Conservation (phyloP, 2,329 filamentous ascomycete species). For the Aspergillus versicolor region DNA sequence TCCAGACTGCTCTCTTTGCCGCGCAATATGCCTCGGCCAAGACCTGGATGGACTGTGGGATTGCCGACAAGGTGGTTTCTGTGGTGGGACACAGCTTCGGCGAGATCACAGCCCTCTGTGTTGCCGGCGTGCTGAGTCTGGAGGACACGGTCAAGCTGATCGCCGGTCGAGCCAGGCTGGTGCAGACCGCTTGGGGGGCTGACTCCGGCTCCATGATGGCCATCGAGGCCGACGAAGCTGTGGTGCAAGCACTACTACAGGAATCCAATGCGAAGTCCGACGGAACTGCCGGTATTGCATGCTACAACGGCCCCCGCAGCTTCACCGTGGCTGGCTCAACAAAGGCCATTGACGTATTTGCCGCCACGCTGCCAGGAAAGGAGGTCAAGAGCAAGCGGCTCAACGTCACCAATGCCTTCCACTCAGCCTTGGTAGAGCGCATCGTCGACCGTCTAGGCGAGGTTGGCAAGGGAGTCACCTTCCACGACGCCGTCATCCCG, state of each 20-base stretch:
- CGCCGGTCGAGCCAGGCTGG: slow-evolving; percentile 28
- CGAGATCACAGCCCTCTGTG: slow-evolving; percentile 36
- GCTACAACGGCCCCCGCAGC: slow-evolving; percentile 47
- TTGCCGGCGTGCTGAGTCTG: slow-evolving; percentile 31
- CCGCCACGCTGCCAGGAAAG: neutral
- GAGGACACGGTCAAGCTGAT: slow-evolving; percentile 30
- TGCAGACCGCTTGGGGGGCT: slow-evolving; percentile 31
- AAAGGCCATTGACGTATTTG: slow-evolving; percentile 29
- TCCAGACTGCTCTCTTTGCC: slow-evolving; percentile 40
- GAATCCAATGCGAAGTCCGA: neutral
- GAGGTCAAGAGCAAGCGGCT: slow-evolving; percentile 34
- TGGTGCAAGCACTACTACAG: neutral
- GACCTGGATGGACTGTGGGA: slow-evolving; percentile 39
- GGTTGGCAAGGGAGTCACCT: neutral
- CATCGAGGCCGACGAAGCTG: slow-evolving; percentile 23
- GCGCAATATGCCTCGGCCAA: slow-evolving; percentile 39
- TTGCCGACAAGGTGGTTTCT: slow-evolving; percentile 24
- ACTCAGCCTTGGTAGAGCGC: slow-evolving; percentile 29
- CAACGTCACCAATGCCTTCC: slow-evolving; percentile 50
- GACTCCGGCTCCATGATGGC: slow-evolving; percentile 37
- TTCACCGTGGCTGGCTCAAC: slow-evolving; percentile 44
- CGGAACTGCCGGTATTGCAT: slow-evolving; percentile 41
- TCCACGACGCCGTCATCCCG: neutral
- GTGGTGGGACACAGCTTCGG: slow-evolving; percentile 43
- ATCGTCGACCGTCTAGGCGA: neutral